phyloP scores from a whole-genome alignment of 805 yeast genomes.

The Nakazawaea ishiwadae region DNA sequence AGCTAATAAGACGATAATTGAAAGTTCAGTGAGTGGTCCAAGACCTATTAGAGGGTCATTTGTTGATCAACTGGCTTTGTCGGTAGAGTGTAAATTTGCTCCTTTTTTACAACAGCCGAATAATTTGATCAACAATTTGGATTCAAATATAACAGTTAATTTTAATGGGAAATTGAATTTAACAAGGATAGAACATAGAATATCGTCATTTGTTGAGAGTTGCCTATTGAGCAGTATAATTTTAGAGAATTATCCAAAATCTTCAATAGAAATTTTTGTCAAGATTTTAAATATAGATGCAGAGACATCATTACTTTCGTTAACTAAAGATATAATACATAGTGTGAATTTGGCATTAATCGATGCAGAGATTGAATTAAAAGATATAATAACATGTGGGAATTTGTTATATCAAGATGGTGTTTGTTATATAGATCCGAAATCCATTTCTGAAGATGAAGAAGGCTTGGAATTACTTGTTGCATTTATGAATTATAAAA shows the following conservation, averaged over 20 bases:
- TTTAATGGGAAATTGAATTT: constrained; percentile 28
- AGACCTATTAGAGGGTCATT: constrained; percentile 77
- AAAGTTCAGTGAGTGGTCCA: constrained; percentile 83
- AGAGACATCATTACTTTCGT: constrained; percentile 17
- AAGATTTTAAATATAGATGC: constrained; percentile 51
- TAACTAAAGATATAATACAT: constrained; percentile 40
- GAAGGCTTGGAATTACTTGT: constrained; percentile 36
- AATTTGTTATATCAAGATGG: constrained; percentile 26
- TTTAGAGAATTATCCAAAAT: constrained; percentile 79
- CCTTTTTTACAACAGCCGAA: constrained; percentile 42
- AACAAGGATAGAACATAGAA: constrained; percentile 38
- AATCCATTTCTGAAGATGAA: constrained; percentile 7
- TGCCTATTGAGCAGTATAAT: constrained; percentile 40
- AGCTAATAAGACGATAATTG: constrained; percentile 50
- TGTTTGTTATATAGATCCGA: constrained; percentile 12
- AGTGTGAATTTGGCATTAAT: constrained; percentile 70
- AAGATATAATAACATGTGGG: constrained; percentile 72
- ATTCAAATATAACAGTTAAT: constrained; percentile 13
- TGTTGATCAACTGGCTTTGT: constrained; percentile 57
- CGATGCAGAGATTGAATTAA: constrained; percentile 79
- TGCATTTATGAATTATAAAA: constrained; percentile 50
- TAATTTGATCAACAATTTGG: constrained; percentile 17
- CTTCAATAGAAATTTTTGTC: constrained; percentile 76
- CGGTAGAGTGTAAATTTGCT: constrained; percentile 53
- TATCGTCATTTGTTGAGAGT: constrained; percentile 35